Evolutionary conservation across 2,329 filamentous ascomycete genomes (phyloP).

Genomic region (Lanzia echinophila): DNA sequence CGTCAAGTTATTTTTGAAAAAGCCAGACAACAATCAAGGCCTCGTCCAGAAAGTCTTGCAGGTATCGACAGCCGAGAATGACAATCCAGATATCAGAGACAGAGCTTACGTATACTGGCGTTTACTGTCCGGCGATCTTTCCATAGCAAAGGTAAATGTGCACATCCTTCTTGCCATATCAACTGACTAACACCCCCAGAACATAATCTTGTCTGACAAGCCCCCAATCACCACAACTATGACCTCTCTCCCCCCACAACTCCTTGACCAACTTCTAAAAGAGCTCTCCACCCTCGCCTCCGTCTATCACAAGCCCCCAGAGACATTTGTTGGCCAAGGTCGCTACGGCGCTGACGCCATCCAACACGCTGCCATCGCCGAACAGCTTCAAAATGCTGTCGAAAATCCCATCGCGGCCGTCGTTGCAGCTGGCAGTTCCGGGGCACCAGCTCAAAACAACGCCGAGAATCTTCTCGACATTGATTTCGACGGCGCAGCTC

Average conservation of each 20-base stretch:
- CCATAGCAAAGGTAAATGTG: conserved; percentile 69
- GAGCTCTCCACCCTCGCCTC: conserved; percentile 94
- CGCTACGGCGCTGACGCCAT: conserved; percentile 91
- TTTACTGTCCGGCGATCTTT: conserved; percentile 82
- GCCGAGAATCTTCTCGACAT: conserved; percentile 94
- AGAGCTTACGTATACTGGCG: conserved; percentile 98
- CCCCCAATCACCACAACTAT: conserved; percentile 93
- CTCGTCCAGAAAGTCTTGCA: conserved; percentile 94
- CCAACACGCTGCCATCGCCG: conserved; percentile 91
- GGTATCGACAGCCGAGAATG: conserved; percentile 85
- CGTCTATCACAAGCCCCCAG: conserved; percentile 96
- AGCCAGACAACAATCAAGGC: conserved; percentile 83
- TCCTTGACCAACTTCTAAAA: conserved; percentile 82
- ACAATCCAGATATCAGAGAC: conserved; percentile 96
- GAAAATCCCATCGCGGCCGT: conserved; percentile 93
- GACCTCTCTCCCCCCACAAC: conserved; percentile 71
- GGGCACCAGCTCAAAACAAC: conserved; percentile 59
- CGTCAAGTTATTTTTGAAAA: conserved; percentile 95
- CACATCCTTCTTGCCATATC: not conserved
- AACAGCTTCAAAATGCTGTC: conserved; percentile 83
- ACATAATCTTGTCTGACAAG: conserved; percentile 87
- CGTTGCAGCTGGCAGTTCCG: conserved; percentile 59
- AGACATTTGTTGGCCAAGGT: conserved; percentile 96
- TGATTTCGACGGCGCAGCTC: conserved; percentile 88
- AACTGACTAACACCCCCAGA: conserved; percentile 40